Conservation (phyloP, 257 asterid species). For the Buddleja alternifolia region DNA sequence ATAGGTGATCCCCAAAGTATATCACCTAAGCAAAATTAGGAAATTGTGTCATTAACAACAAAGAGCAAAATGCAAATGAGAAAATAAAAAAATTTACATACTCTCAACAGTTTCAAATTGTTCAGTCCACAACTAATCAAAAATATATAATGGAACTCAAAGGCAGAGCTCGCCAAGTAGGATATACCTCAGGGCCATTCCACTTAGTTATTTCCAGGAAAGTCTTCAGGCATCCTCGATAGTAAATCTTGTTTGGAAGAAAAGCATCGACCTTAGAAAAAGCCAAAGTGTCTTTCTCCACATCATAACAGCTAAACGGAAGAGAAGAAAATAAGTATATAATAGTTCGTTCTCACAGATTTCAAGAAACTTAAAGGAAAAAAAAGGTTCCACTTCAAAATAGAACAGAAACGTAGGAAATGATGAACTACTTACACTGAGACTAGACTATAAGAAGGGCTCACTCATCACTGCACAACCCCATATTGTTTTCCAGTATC, state of each 20-base stretch:
- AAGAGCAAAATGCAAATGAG: not conserved
- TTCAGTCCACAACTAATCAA: conserved; percentile 19
- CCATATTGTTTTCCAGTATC: not conserved
- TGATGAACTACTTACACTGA: not conserved
- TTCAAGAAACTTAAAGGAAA: conserved; percentile 10
- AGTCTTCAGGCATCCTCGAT: conserved; percentile 90
- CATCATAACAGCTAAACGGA: conserved; percentile 79
- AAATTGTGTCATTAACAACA: conserved; percentile 21
- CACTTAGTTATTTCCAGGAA: conserved; percentile 95
- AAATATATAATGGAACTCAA: conserved; percentile 12
- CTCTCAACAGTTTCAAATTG: not conserved
- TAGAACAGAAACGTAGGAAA: not conserved
- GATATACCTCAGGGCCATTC: conserved; percentile 93
- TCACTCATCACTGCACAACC: conserved; percentile 5
- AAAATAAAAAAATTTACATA: not conserved
- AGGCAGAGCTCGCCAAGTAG: conserved; percentile 20
- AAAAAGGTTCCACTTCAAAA: not conserved
- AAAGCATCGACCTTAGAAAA: conserved; percentile 85
- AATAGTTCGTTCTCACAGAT: not conserved
- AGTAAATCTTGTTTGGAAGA: conserved; percentile 79
- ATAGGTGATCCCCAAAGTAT: conserved; percentile 97
- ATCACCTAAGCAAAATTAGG: conserved; percentile 70
- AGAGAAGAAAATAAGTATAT: conserved; percentile 6
- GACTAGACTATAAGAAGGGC: conserved; percentile 13
- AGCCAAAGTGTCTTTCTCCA: conserved; percentile 85